Conservation (phyloP, 1,284 basidiomycete genomes). For the Golubevia pallescens region DNA sequence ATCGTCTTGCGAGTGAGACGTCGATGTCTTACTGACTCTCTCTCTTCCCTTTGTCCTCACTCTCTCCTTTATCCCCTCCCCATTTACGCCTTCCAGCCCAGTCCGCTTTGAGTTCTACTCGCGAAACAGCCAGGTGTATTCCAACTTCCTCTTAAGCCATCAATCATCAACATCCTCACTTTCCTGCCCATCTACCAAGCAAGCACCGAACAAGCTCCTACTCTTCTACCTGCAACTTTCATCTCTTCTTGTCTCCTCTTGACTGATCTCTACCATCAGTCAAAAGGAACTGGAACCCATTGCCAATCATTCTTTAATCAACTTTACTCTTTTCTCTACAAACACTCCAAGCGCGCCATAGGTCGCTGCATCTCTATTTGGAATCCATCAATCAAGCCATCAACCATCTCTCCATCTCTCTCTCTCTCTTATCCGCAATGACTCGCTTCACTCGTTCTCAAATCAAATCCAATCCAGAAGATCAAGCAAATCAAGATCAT, state of each 20-base stretch:
- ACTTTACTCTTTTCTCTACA: not conserved
- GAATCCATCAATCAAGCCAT: not conserved
- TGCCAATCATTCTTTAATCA: not conserved
- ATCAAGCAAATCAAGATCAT: not conserved
- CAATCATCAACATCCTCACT: no score
- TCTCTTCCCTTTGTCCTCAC: not conserved
- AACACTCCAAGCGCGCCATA: conserved; percentile 24
- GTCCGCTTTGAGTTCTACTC: conserved; percentile 58
- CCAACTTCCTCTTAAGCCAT: conserved; percentile 9
- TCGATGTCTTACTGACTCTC: not conserved
- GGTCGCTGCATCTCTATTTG: conserved; percentile 22
- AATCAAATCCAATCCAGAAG: not conserved
- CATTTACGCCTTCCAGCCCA: conserved; percentile 36
- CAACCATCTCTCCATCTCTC: not conserved
- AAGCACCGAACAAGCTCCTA: conserved; percentile 8
- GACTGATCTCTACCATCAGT: no score
- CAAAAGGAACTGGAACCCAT: no score
- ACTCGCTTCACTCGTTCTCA: not conserved
- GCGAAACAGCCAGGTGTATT: conserved; percentile 47
- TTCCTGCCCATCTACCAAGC: conserved; percentile 6
- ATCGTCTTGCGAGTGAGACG: no score
- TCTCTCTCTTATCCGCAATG: not conserved
- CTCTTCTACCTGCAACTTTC: not conserved
- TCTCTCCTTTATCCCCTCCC: not conserved
- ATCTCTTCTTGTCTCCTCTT: conserved; percentile 5